Base-by-base conservation (phyloP, 2,329 filamentous ascomycete genomes). In the Penicillium sp. region DNA sequence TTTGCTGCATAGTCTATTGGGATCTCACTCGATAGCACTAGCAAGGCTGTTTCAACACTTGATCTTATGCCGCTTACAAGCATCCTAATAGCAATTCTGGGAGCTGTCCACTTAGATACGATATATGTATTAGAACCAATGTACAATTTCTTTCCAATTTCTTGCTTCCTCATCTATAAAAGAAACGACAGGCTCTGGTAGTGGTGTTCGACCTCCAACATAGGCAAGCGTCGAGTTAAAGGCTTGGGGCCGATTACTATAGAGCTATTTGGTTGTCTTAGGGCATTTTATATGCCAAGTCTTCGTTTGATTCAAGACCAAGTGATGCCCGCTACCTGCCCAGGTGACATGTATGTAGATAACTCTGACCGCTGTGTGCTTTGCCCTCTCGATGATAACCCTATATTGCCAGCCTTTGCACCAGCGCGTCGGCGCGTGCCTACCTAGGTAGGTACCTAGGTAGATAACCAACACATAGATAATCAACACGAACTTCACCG, bases 41-140 rank as follows among this genome's bases (percentile, higher is more conserved):
- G 55, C 50, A 56, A 59, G 61, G 64, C 54, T 62, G 59, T 66
- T 67, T 67, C 64, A 67, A 66, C 65, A 67, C 61, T 63, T 64
- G 55, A 62, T 55, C 53, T 42, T 35, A 51, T 45, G 50, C 32
- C 29, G 40, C 35, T 57, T 48, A 62, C 52, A 31, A 50, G 35
- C 31, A 37, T 46, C n/a, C 29, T 11, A 26, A 18, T 45, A 49
- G 46, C 51, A 49, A 53, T 24, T 40, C n/a, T 42, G 45, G 38
- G 37, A 50, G 26, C 44, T 53, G 3, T 50, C 31, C 58, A 52
- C 58, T 56, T 57, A 52, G 59, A 40, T 52, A 44, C 48, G 40
- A 45, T 51, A 44, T 40, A 57, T 57, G 52, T 49, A 55, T 42
- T 46, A 22, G 40, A 57, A 56, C 53, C 39, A 40, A 55, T 55